Base-by-base conservation (phyloP, 2,329 filamentous ascomycete genomes). In the Botrytis deweyae region DNA sequence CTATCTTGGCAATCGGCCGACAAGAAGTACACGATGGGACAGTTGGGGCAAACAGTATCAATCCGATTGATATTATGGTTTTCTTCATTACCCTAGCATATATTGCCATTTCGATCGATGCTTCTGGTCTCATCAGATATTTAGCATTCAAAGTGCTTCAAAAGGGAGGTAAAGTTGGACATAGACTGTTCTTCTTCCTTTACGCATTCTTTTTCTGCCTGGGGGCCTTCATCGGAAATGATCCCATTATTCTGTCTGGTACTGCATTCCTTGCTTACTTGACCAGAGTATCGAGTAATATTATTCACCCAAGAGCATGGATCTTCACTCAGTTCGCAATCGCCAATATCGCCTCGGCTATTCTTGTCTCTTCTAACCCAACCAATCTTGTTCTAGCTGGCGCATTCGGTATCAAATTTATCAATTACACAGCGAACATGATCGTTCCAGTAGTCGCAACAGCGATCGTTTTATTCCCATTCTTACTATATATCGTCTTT, bases 221-320 rank as follows among this genome's bases (percentile, higher is more conserved):
- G 0, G 90, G 90, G 2, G 88, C 84, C 78, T 91, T 91, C 77
- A 90, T 93, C 68, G 92, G 92, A 12, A 94, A 93, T 74, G 92
- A 94, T 76, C 91, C 92, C 0, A 90, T 93, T 76, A 92, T 93
- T 71, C 82, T 93, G 0, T 93, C 91, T 0, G 92, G 92, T 1
- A 94, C 91, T 0, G 88, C 92, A 0, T 93, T 93, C 73, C 85
- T 93, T 20, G 90, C 91, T 4, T 94, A 94, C 81, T 92, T 94
- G 90, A 93, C 91, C 0, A 85, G 91, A 10, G 91, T 93, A 0
- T 93, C 91, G 0, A 90, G 87, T 81, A 93, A 93, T 76, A 93
- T 94, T 74, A 83, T 87, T 18, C 88, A 92, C 73, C 91, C 92
- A 0, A 84, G 89, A 78, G 92, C 92, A 0, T 93, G 92, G 91